Conservation (phyloP, 1,139 yeast genomes). For the Wickerhamomyces sp. region DNA sequence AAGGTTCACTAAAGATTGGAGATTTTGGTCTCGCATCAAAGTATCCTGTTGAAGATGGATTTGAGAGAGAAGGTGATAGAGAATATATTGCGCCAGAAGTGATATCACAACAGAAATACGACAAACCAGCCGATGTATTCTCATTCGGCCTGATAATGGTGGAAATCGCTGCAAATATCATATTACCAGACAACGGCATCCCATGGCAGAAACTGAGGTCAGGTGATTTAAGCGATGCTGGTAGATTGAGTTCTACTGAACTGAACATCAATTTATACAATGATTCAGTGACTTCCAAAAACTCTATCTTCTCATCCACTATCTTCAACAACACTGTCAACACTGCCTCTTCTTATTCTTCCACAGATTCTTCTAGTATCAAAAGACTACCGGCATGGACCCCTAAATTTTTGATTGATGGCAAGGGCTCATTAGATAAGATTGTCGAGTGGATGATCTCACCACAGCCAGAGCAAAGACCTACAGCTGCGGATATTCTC, state of each 20-base stretch:
- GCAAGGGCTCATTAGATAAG: conserved; percentile 68
- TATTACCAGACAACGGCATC: conserved; percentile 92
- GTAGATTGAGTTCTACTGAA: conserved; percentile 72
- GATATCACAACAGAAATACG: conserved; percentile 74
- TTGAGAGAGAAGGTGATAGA: conserved; percentile 95
- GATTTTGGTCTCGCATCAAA: conserved; percentile 70
- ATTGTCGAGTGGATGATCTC: conserved; percentile 85
- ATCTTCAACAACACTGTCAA: conserved; percentile 18
- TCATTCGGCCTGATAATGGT: conserved; percentile 88
- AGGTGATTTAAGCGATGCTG: conserved; percentile 95
- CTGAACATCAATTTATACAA: conserved; percentile 27
- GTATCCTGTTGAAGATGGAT: conserved; percentile 38
- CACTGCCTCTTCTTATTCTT: conserved; percentile 23
- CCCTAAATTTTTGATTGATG: conserved; percentile 75
- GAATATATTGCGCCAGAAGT: conserved; percentile 98
- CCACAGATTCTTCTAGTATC: conserved; percentile 18
- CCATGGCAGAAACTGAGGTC: conserved; percentile 96
- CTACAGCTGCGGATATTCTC: conserved; percentile 68
- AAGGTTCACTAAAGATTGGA: conserved; percentile 71
- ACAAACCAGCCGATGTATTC: conserved; percentile 91
- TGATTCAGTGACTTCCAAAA: conserved; percentile 21
- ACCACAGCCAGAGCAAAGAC: conserved; percentile 82
- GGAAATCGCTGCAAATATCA: conserved; percentile 94
- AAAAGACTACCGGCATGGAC: conserved; percentile 66
- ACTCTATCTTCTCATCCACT: conserved; percentile 21